These are phyloP conservation scores for Grigorovia humatica DNA, from an alignment of 805 yeast genomes.

Conservation along the genomic window DNA sequence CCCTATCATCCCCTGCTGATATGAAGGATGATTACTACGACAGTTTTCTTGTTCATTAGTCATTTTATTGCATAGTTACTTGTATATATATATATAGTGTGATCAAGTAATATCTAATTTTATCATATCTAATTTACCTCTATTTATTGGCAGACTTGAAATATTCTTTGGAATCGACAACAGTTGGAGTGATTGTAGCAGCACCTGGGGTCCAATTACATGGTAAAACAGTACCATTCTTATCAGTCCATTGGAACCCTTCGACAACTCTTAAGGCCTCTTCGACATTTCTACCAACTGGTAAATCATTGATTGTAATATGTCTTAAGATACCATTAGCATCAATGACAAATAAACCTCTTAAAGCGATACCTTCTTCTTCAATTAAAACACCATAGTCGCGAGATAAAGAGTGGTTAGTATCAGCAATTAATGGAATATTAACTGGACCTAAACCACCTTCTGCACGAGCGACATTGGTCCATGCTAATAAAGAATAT, in stretches of 20 bases:
- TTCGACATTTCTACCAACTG: slow-evolving; percentile 98
- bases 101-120: too few species aligned
- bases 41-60: too few species aligned
- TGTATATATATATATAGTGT: too few species aligned
- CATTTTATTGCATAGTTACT: too few species aligned
- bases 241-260: slow-evolving; percentile 99
- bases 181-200: slow-evolving; percentile 82
- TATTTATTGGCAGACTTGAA: slow-evolving; percentile 50
- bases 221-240: slow-evolving; percentile 99
- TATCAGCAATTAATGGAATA: slow-evolving; percentile 93
- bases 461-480: slow-evolving; percentile 89
- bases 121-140: neutral
- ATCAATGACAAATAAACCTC: slow-evolving; percentile 97
- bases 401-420: slow-evolving; percentile 87
- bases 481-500: slow-evolving; percentile 96
- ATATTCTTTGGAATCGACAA: slow-evolving; percentile 69
- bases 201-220: slow-evolving; percentile 98
- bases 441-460: slow-evolving; percentile 96
- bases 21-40: too few species aligned
- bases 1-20: too few species aligned
- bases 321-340: slow-evolving; percentile 94
- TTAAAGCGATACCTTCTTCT: slow-evolving; percentile 93
- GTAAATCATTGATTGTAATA: slow-evolving; percentile 94
- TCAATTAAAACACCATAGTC: slow-evolving; percentile 97
- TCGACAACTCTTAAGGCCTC: slow-evolving; percentile 96